A percentile compares a stretch with the other conserved stretches of the same genome.
phyloP scores from a whole-genome alignment of 805 yeast genomes.

The Yamadazyma akitaensis region DNA sequence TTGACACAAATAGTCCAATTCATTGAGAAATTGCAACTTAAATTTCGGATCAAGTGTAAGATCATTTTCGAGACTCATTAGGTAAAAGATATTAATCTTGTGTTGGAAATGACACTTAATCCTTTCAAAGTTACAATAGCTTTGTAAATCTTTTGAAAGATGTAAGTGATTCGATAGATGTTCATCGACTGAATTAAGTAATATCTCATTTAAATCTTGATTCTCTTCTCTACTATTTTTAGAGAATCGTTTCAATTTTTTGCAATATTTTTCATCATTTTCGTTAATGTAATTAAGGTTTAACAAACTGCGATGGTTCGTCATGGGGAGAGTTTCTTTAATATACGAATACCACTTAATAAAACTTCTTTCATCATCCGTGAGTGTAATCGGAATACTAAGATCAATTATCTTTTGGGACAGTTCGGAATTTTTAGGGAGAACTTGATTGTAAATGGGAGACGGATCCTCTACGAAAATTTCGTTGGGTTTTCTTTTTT shows the following conservation, averaged over 20 bases:
- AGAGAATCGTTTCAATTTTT: slow-evolving; percentile 2
- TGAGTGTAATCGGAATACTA: slow-evolving; percentile 8
- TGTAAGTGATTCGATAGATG: neutral
- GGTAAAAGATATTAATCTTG: slow-evolving; percentile 16
- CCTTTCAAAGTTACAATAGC: slow-evolving; percentile 17
- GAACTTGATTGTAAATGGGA: neutral
- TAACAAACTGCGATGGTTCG: slow-evolving; percentile 8
- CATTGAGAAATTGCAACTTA: slow-evolving; percentile 15
- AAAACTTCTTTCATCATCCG: slow-evolving; percentile 9
- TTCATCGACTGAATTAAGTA: slow-evolving; percentile 9
- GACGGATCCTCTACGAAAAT: neutral
- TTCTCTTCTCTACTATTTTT: neutral
- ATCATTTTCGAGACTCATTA: slow-evolving; percentile 17
- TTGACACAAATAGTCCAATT: slow-evolving; percentile 16
- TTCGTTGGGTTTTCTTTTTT: neutral
- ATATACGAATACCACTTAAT: slow-evolving; percentile 12
- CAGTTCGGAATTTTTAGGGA: neutral
- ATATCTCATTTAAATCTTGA: slow-evolving; percentile 6
- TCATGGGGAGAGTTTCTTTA: slow-evolving; percentile 6
- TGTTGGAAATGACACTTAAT: slow-evolving; percentile 17
- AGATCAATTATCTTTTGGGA: slow-evolving; percentile 9
- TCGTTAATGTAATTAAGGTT: slow-evolving; percentile 10
- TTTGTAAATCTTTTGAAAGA: neutral
- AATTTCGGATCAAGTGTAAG: slow-evolving; percentile 10
- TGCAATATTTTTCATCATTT: slow-evolving; percentile 8